Base-by-base conservation (phyloP, 2,329 filamentous ascomycete genomes). In the Periconia macrospinosa region DNA sequence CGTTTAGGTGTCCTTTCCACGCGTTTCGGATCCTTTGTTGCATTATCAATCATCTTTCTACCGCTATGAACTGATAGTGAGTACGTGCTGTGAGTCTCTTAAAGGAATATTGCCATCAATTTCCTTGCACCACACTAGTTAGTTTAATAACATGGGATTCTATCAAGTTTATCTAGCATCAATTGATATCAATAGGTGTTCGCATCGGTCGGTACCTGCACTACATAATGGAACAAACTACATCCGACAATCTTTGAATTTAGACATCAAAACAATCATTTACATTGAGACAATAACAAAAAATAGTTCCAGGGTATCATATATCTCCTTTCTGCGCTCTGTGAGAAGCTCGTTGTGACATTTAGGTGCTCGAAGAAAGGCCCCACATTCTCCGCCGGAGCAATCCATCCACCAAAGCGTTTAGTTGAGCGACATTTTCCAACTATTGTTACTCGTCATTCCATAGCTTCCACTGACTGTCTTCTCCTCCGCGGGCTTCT, bases 401-500 rank as follows among this genome's bases (percentile, higher is more conserved):
- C 23, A 27, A 27, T 27, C n/a, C 23, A 37, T 37, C 33, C 15
- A n/a, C 11, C 15, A n/a, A 13, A 13, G 33, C 5, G 3, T 37
- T 45, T 9, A 45, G 44, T 62, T 53, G 53, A 70, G 51, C 37
- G 61, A 63, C 66, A 67, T 68, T 53, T 66, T 69, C 66, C 65
- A 70, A 30, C 58, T 60, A 46, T 58, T 64, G 45, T 58, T 63
- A 1, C 60, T 59, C 8, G 65, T 66, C 61, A 69, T 68, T n/a
- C 69, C 66, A 64, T 71, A 70, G 41, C 65, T 68, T 23, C 68
- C 67, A 60, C 66, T 69, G 45, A 68, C 62, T 1, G 66, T 66
- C 58, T 66, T 67, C 62, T 68, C 63, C n/a, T 68, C 63, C 13
- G 41, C 50, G 6, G 33, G 47, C 48, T 60, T 55, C 46, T 45